Evolutionary conservation across 345 rosid genomes (phyloP), one percentile per base, ranked within the genome.

Genomic region (Hibiscus trionum): DNA sequence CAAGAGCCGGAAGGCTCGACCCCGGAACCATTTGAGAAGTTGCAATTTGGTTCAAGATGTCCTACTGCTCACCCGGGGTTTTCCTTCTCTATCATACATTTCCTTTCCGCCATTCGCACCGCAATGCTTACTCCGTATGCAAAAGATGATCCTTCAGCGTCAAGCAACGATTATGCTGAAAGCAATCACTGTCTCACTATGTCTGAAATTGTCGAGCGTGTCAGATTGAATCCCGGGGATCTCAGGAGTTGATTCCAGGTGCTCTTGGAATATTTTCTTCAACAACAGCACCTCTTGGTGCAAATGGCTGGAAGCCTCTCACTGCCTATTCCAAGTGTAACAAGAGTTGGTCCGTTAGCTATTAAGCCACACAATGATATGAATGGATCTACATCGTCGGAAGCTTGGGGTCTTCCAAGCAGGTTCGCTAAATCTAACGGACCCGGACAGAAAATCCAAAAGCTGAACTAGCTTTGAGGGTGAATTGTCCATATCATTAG

Each of bases 181-280:
- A 49, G 17, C 21, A 12, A 39, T 42, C 39, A 53, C 33, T 69
- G 58, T 53, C 78, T 81, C 61, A 71, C 84, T 9, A 67, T 81
- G 15, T 66, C 44, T 69, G 84, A 84, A 69, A 77, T 81, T 73
- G 83, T 81, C 56, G 77, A 76, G 63, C 75, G 73, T 67, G 77
- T 81, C 21, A 73, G 68, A 47, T 70, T 77, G 63, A 81, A 84
- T 73, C 87, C 87, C 11, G 77, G 82, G 42, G 87, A 84, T 76
- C 80, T 57, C 80, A 77, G 53, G 84, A 81, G 56, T 72, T 84
- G 59, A 75, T 84, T 57, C 79, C 81, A 75, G 84, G 87, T 63
- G 84, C 77, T 67, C 83, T 84, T n/a, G 79, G 17, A 73, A 70
- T 81, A 49, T 81, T 84, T 71, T 77, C 84, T 44, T 84, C 81